Evolutionary conservation across 176 grass and related monocot species (phyloP).

Genomic region (Oryza officinalis): DNA sequence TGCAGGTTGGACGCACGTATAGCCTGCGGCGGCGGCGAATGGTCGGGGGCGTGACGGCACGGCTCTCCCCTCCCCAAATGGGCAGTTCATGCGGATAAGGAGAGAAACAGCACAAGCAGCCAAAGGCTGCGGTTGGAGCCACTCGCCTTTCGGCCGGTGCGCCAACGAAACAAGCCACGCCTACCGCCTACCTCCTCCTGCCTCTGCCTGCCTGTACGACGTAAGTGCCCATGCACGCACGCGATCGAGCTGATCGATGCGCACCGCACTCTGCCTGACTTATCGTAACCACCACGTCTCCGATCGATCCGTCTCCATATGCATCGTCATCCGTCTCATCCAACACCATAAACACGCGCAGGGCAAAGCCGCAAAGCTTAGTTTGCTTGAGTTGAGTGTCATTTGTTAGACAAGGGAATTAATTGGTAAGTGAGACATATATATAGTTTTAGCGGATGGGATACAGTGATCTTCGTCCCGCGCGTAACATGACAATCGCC

Average conservation of each 20-base stretch:
- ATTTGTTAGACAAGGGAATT: too few relatives aligned
- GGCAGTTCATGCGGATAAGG: constrained; percentile 18
- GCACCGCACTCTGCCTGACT: neutral
- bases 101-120: constrained; percentile 3
- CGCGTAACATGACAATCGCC: too few relatives aligned
- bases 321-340: neutral
- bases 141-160: neutral
- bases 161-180: constrained; percentile 35
- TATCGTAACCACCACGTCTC: constrained; percentile 31
- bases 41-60: neutral
- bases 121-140: neutral
- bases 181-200: neutral
- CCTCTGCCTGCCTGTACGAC: neutral
- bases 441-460: too few relatives aligned
- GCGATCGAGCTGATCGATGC: constrained; percentile 7
- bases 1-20: too few relatives aligned
- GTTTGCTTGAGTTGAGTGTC: too few relatives aligned
- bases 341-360: neutral
- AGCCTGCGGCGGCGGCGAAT: too few relatives aligned
- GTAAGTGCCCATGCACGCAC: neutral
- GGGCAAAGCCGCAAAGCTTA: too few relatives aligned
- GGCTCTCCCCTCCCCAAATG: neutral
- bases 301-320: neutral
- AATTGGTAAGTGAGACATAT: too few relatives aligned
- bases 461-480: too few relatives aligned